Evolutionary conservation across 176 grass and related monocot genomes (phyloP).

Genomic region (Bromus sterilis): DNA sequence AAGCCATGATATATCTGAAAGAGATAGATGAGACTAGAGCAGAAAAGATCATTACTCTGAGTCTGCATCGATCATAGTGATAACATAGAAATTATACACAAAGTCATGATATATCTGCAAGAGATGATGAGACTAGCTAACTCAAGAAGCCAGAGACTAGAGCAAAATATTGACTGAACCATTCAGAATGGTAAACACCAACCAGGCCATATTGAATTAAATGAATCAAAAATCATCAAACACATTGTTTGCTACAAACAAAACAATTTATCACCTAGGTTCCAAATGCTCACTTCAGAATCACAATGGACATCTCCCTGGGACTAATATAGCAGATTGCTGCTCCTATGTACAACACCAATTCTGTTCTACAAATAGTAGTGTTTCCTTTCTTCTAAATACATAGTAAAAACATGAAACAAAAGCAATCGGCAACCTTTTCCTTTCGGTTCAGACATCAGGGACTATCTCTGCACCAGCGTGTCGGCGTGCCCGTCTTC

Average conservation of each 20-base stretch:
- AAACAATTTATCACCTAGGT: not conserved
- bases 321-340: slow-evolving; percentile 10
- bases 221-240: slow-evolving; percentile 7
- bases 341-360: slow-evolving; percentile 47
- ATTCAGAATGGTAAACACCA: not conserved
- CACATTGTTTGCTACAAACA: slow-evolving; percentile 13
- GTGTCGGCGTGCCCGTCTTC: slow-evolving; percentile 43
- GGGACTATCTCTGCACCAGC: slow-evolving; percentile 39
- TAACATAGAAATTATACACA: not conserved
- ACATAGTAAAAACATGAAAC: slow-evolving; percentile 29
- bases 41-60: too few species aligned
- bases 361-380: slow-evolving; percentile 30
- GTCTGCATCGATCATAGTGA: too few species aligned
- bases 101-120: not conserved
- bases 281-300: slow-evolving; percentile 11
- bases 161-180: not conserved
- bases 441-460: not conserved
- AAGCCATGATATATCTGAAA: not conserved
- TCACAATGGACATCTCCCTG: slow-evolving; percentile 20
- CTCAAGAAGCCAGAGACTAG: not conserved
- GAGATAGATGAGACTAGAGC: not conserved
- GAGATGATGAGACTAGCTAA: not conserved
- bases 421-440: not conserved
- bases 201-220: slow-evolving; percentile 2
- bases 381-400: slow-evolving; percentile 27